A percentile compares a stretch with the other conserved stretches of the same genome.
Evolutionary conservation across 345 rosid genomes (phyloP).

Genomic region (Noccaea bulbosa): DNA sequence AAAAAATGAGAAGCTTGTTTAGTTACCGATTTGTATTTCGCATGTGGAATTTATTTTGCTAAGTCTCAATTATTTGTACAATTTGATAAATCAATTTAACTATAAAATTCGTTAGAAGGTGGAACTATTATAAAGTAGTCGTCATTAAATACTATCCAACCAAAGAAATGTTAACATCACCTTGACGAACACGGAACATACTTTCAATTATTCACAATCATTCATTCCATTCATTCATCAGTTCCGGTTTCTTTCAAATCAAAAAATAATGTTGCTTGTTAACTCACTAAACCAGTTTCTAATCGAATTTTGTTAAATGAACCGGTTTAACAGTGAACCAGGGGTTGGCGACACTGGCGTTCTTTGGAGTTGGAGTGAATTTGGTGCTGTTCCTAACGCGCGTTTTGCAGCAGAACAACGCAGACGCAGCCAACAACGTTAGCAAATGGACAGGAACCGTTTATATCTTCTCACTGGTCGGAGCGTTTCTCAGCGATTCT

Average conservation of each 20-base stretch:
- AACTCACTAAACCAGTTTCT: slow-evolving; percentile 27
- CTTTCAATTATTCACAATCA: slow-evolving; percentile 39
- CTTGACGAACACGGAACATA: slow-evolving; percentile 44
- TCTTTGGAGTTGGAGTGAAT: slow-evolving; percentile 98
- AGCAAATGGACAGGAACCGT: slow-evolving; percentile 99
- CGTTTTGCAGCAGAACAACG: slow-evolving; percentile 88
- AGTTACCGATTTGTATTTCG: slow-evolving; percentile 13
- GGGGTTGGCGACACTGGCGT: slow-evolving; percentile 94
- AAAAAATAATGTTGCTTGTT: not conserved
- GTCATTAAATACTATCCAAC: slow-evolving; percentile 44
- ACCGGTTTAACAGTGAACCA: slow-evolving; percentile 77
- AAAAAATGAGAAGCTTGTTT: not conserved
- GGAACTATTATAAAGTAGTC: slow-evolving; percentile 28
- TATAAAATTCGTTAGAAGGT: slow-evolving; percentile 33
- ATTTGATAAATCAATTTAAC: not conserved
- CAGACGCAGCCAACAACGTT: slow-evolving; percentile 94
- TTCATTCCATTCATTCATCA: slow-evolving; percentile 32
- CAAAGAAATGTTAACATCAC: slow-evolving; percentile 37
- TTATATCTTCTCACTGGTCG: slow-evolving; percentile 95
- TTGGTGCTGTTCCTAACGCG: slow-evolving; percentile 94
- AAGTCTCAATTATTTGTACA: not conserved
- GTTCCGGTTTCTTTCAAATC: slow-evolving; percentile 39
- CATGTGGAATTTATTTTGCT: slow-evolving; percentile 7
- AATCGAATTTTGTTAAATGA: not conserved
- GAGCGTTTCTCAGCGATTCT: slow-evolving; percentile 96